Evolutionary conservation across 768 basidiomycete genomes (phyloP), one percentile per base, ranked within the genome.

Genomic region (Tricholoma sp.): DNA sequence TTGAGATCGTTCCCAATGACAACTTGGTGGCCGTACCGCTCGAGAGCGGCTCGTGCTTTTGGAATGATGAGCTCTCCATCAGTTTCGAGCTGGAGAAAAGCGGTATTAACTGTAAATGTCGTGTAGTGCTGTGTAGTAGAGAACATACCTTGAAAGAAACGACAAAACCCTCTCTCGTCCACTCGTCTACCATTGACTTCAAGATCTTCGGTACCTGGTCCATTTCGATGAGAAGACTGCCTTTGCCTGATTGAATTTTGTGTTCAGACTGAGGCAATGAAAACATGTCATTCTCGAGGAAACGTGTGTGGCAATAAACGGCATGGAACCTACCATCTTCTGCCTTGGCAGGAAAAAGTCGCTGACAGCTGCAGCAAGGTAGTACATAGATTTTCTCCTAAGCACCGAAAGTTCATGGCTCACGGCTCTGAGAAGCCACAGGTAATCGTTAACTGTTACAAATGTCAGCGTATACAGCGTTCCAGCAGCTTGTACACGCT

Each of bases 161-260:
- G 37, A 98, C 87, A 68, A 86, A 98, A 0, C 93, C 95, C 46
- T 90, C 84, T 55, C 80, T 84, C 1, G 85, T 88, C 96, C 97
- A 99, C 69, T 98, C 93, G 46, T 89, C 85, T 6, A 98, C 94
- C 74, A 99, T 77, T 0, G 94, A 89, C 70, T 91, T 90, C 47
- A 99, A 75, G 34, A 98, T 87, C 72, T 99, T 99, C 7, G 97
- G 97, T 0, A 98, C 95, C 70, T 98, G 94, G 67, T 99, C 97
- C 97, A 98, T 99, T 71, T 98, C 95, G 56, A 98, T 90, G 47
- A 84, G 83, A 22, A 98, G 75, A 62, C 88, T 95, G 1, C 95
- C 96, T 67, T 96, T 94, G 27, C 92, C 91, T 0, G 94, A 97
- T 67, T 98, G 96, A 35, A 99, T 98, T 75, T 99, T 99, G 74